These are phyloP conservation scores for Populus euphratica DNA, from an alignment of 345 rosid genomes.

Conservation along the genomic window DNA sequence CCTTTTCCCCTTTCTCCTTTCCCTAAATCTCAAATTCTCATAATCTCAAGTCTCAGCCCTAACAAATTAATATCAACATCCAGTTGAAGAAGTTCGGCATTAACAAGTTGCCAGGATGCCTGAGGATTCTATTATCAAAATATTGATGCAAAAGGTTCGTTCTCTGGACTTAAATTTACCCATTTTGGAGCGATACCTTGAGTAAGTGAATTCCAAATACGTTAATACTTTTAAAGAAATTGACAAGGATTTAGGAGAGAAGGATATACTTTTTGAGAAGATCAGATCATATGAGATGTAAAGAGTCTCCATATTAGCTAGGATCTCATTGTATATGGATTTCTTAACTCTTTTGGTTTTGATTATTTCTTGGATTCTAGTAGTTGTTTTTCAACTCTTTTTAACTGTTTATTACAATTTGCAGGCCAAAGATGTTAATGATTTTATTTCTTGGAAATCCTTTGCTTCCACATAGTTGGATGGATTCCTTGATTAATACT, in stretches of 20 bases:
- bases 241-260: constrained; percentile 55
- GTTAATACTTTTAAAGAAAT: constrained; percentile 67
- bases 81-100: constrained; percentile 64
- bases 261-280: constrained; percentile 44
- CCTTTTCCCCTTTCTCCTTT: too few relatives aligned
- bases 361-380: not conserved
- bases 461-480: constrained; percentile 45
- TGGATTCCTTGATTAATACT: constrained; percentile 10
- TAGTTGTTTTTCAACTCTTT: constrained; percentile 2
- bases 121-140: constrained; percentile 87
- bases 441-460: constrained; percentile 71
- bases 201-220: constrained; percentile 71
- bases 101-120: constrained; percentile 86
- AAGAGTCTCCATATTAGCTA: constrained; percentile 43
- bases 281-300: constrained; percentile 44
- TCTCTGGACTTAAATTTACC: constrained; percentile 78
- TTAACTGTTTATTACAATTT: constrained; percentile 4
- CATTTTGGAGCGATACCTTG: constrained; percentile 79
- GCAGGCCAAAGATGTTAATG: constrained; percentile 63
- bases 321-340: constrained; percentile 45
- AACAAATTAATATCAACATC: constrained; percentile 2
- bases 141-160: constrained; percentile 88
- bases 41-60: too few relatives aligned
- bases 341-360: constrained; percentile 5
- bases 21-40: too few relatives aligned